phyloP scores from a whole-genome alignment of 2,329 filamentous ascomycete species.

The Exserohilum rostratum region DNA sequence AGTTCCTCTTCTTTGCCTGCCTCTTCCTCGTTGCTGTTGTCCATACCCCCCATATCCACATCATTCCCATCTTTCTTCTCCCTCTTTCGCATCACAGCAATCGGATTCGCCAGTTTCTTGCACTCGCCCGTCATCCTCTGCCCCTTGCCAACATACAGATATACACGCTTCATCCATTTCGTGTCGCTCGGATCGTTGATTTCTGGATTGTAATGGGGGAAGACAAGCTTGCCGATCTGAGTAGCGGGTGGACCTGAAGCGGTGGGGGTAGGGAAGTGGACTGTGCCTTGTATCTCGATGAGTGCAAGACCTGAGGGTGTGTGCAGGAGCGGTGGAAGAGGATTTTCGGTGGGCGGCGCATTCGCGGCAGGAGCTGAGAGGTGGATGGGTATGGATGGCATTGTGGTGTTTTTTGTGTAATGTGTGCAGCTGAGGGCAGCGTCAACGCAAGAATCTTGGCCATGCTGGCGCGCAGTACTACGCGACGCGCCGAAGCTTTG shows the following conservation, averaged over 20 bases:
- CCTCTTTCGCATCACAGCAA: conserved; percentile 73
- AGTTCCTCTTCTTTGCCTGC: conserved; percentile 57
- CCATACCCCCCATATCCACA: conserved; percentile 32
- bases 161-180: conserved; percentile 87
- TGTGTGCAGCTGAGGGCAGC: neutral
- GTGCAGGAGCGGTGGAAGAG: conserved; percentile 81
- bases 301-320: conserved; percentile 89
- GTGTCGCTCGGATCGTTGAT: conserved; percentile 59
- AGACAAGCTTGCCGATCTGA: conserved; percentile 74
- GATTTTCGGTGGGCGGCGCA: conserved; percentile 49
- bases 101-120: conserved; percentile 78
- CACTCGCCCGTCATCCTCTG: conserved; percentile 89
- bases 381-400: conserved; percentile 43
- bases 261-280: conserved; percentile 73
- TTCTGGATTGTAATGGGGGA: conserved; percentile 71
- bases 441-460: neutral
- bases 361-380: conserved; percentile 2
- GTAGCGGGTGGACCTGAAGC: conserved; percentile 48
- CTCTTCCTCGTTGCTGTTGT: conserved; percentile 14
- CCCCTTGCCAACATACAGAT: conserved; percentile 86
- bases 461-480: neutral
- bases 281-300: conserved; percentile 88
- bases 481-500: conserved; percentile 18
- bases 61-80: conserved; percentile 37
- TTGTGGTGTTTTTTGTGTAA: conserved; percentile 10